phyloP scores from a whole-genome alignment of 2,329 filamentous ascomycete species.

The Xylaria hypoxylon region DNA sequence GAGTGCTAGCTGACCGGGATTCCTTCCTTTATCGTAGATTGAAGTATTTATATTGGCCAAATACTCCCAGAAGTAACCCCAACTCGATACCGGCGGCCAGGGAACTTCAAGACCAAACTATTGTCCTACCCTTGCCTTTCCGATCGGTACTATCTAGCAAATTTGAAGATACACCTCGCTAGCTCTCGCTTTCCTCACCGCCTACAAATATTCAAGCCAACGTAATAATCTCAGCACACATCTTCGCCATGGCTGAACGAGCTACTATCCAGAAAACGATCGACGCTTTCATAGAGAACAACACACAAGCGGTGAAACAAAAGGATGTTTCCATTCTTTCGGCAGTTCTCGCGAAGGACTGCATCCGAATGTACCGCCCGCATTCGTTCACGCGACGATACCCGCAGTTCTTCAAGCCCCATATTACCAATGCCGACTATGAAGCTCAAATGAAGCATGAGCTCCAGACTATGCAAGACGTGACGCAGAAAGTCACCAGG shows the following conservation, averaged over 20 bases:
- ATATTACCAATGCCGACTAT: constrained; percentile 43
- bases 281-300: constrained; percentile 37
- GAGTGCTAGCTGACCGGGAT: neutral
- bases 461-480: constrained; percentile 39
- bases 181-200: neutral
- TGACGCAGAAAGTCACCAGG: constrained; percentile 36
- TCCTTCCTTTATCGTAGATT: too few relatives aligned
- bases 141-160: neutral
- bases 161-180: neutral
- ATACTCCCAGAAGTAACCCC: neutral
- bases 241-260: constrained; percentile 29
- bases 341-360: constrained; percentile 36
- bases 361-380: constrained; percentile 40
- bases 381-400: constrained; percentile 40
- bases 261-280: constrained; percentile 26
- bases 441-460: constrained; percentile 38
- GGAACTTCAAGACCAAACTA: neutral
- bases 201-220: neutral
- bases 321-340: constrained; percentile 40
- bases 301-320: constrained; percentile 37
- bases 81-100: neutral
- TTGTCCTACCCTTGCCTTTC: neutral
- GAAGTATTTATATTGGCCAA: constrained; percentile 3
- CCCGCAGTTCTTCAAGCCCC: constrained; percentile 41
- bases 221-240: constrained; percentile 1